Percentiles rank a stretch among this genome's conserved stretches.
Conservation (phyloP, 2,329 filamentous ascomycete genomes). For the Aureobasidium sp. region DNA sequence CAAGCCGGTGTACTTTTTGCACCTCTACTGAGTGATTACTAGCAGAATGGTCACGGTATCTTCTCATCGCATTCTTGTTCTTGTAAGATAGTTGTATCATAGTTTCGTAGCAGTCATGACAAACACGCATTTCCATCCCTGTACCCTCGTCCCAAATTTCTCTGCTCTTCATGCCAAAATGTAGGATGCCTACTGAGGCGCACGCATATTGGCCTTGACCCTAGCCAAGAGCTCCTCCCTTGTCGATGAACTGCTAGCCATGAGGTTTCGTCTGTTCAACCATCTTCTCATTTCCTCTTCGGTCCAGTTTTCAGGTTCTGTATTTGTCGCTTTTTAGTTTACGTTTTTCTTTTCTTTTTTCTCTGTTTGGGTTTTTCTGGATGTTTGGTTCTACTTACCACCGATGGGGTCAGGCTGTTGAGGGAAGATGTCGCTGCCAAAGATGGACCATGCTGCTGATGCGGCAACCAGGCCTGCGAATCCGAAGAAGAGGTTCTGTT, state of each 20-base stretch:
- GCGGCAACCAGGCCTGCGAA: conserved; percentile 79
- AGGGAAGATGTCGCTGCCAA: conserved; percentile 80
- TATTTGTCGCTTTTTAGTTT: not conserved
- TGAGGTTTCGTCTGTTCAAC: conserved; percentile 62
- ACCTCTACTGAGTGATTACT: conserved; percentile 28
- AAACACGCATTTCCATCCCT: not conserved
- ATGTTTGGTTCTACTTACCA: conserved; percentile 42
- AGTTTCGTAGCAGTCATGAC: conserved; percentile 11
- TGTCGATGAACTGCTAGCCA: conserved; percentile 53
- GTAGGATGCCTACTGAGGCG: conserved; percentile 23
- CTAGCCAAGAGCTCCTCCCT: conserved; percentile 60
- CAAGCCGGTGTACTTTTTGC: conserved; percentile 48
- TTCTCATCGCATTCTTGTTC: not conserved
- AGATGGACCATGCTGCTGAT: conserved; percentile 76
- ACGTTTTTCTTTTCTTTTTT: not conserved
- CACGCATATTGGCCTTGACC: conserved; percentile 60
- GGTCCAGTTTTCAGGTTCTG: conserved; percentile 67
- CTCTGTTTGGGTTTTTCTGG: too few relatives aligned
- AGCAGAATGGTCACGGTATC: not conserved
- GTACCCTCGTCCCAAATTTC: not conserved
- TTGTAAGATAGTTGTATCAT: conserved; percentile 7
- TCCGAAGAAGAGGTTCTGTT: conserved; percentile 44
- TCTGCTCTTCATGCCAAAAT: not conserved
- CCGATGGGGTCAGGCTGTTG: conserved; percentile 68
- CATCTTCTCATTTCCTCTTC: conserved; percentile 72